These are phyloP conservation scores for Diaporthe eres DNA, from an alignment of 2,329 filamentous ascomycete genomes.

Conservation along the genomic window DNA sequence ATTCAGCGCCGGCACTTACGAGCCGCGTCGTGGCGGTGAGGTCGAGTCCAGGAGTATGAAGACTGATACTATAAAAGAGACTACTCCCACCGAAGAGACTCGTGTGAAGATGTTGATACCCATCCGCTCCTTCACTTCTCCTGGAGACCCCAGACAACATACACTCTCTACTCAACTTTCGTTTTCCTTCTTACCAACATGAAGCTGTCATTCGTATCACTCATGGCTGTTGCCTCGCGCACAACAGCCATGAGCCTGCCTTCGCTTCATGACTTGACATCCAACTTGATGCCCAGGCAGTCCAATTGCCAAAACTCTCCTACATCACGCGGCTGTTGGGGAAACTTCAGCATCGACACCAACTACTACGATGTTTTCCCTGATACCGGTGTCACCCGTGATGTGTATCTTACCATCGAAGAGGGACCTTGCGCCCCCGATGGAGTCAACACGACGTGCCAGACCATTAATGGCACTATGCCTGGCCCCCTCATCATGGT, in stretches of 20 bases:
- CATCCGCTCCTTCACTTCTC: slow-evolving; percentile 13
- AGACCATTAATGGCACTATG: slow-evolving; percentile 52
- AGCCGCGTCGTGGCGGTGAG: neutral
- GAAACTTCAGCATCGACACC: slow-evolving; percentile 50
- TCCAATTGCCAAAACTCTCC: slow-evolving; percentile 45
- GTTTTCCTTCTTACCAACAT: slow-evolving; percentile 20
- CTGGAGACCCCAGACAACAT: slow-evolving; percentile 35
- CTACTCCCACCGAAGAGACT: neutral
- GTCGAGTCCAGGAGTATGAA: neutral
- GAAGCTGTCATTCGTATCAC: slow-evolving; percentile 18
- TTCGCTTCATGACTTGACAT: slow-evolving; percentile 4
- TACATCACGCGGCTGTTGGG: slow-evolving; percentile 49
- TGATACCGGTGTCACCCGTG: slow-evolving; percentile 43
- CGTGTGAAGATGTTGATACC: neutral
- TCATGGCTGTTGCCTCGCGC: slow-evolving; percentile 36
- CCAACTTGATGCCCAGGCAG: slow-evolving; percentile 33
- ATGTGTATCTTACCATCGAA: slow-evolving; percentile 47
- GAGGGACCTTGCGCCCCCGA: slow-evolving; percentile 45
- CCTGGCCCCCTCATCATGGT: slow-evolving; percentile 50
- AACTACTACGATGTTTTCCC: slow-evolving; percentile 51
- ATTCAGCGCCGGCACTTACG: neutral
- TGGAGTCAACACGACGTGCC: slow-evolving; percentile 45
- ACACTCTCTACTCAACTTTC: slow-evolving; percentile 30
- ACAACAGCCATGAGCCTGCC: slow-evolving; percentile 33
- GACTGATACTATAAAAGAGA: neutral